A percentile compares a stretch with the other conserved stretches of the same genome.
These are phyloP conservation scores for Magnaporthiopsis poae DNA, from an alignment of 2,329 filamentous ascomycete genomes.

Conservation along the genomic window DNA sequence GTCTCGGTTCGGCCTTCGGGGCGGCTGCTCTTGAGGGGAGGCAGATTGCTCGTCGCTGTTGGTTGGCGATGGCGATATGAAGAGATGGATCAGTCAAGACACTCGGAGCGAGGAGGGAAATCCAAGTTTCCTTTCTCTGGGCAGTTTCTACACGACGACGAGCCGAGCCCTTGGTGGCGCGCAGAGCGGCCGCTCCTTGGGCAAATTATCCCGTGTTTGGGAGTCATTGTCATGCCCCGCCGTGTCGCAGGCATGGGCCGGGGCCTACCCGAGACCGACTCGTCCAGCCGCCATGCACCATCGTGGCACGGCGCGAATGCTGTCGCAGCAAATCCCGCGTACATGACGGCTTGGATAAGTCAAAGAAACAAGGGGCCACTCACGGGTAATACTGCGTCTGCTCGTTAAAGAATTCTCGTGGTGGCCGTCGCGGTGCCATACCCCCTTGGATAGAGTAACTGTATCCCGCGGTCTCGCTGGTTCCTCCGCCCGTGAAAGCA, in stretches of 20 bases:
- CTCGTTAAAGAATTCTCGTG: constrained; percentile 21
- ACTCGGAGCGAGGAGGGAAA: constrained; percentile 4
- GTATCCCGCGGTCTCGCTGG: constrained; percentile 19
- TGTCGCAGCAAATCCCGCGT: neutral
- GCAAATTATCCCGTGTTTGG: neutral
- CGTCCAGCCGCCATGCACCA: neutral
- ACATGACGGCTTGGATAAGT: constrained; percentile 1
- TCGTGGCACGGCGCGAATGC: neutral
- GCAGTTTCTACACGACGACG: neutral
- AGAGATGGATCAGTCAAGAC: neutral
- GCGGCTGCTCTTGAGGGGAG: constrained; percentile 22
- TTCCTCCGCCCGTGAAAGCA: neutral
- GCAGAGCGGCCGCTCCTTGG: neutral
- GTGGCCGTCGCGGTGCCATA: constrained; percentile 22
- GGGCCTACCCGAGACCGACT: neutral
- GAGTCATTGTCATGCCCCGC: neutral
- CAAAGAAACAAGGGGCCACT: constrained; percentile 11
- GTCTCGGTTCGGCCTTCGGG: constrained; percentile 26
- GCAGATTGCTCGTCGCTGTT: constrained; percentile 23
- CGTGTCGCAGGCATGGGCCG: neutral
- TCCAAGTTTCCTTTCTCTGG: neutral
- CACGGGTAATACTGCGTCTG: constrained; percentile 18
- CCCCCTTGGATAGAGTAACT: constrained; percentile 28
- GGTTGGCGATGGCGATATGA: constrained; percentile 14
- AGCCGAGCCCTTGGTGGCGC: neutral